Percentiles rank a stretch among this genome's conserved stretches.
phyloP scores from a whole-genome alignment of 2,329 filamentous ascomycete species.

The Penicillium sclerotigenum region DNA sequence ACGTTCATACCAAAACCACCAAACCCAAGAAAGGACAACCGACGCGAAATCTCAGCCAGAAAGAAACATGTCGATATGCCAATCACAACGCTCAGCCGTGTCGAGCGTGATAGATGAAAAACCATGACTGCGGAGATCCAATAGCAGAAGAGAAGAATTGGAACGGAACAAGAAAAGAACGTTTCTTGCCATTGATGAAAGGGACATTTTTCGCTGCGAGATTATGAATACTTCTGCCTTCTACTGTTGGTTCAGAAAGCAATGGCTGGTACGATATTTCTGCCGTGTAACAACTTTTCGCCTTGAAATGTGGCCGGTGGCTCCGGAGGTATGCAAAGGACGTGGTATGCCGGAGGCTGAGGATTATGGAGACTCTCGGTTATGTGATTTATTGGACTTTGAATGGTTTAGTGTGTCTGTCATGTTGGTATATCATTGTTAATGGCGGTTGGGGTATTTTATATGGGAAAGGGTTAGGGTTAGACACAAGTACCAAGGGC shows the following conservation, averaged over 20 bases:
- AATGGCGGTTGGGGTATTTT: background rate
- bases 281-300: slow-evolving; percentile 17
- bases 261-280: slow-evolving; percentile 4
- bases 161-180: background rate
- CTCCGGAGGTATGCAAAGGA: slow-evolving; percentile 9
- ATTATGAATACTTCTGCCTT: background rate
- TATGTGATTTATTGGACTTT: too few relatives aligned
- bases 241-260: background rate
- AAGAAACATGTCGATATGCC: slow-evolving; percentile 34
- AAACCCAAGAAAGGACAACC: background rate
- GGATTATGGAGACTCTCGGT: background rate
- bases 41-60: slow-evolving; percentile 32
- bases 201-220: background rate
- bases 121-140: slow-evolving; percentile 18
- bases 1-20: background rate
- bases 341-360: slow-evolving; percentile 5
- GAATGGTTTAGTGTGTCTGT: background rate
- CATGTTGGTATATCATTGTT: background rate
- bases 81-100: slow-evolving; percentile 31
- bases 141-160: background rate
- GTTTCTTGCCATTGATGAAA: background rate
- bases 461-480: background rate
- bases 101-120: slow-evolving; percentile 28
- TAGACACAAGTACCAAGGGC: background rate
- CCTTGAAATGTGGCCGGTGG: background rate